Evolutionary conservation across 169 alveolate genomes (phyloP), one percentile per base, ranked within the genome.

Genomic region (Plasmodium relictum): DNA sequence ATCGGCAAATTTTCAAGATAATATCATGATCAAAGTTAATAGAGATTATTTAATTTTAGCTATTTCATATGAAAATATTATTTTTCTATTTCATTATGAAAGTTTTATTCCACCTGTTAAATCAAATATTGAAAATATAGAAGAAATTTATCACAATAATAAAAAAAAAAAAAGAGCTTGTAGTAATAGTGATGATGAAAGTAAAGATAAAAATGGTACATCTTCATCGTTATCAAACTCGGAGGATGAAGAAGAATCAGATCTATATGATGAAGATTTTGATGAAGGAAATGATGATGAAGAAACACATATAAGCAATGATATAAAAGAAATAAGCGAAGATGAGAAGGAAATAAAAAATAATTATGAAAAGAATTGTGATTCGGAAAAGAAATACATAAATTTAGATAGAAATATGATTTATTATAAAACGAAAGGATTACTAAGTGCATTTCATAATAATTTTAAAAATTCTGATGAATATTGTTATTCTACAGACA

Each of bases 391-490:
- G 8, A 20, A 65, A 39, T 9, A 39, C 4, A 62, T 39, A 37
- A 20, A 44, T n/a, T 6, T 80, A 18, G 68, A 62, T 48, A 80
- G 65, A 37, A 68, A 69, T 20, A 37, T 80, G 31, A 50, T 58
- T 20, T 80, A 80, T 68, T 48, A 12, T 12, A 80, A 68, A 71
- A 80, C 90, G 48, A 80, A 80, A 68, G 80, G 73, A 54, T 22
- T 80, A 80, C 44, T 80, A 44, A 48, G 83, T 18, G 71, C 16
- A 44, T 80, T 52, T 68, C 69, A 80, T 50, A 37, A 69, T 18
- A 80, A 80, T 68, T 80, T 80, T 68, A 80, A 80, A 68, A 80
- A 44, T 12, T 48, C 90, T 5, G 83, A 80, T 7, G 83, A 80
- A 52, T 80, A 50, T 61, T 42, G 39, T 31, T 80, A 54, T 45